phyloP scores from a whole-genome alignment of 2,329 filamentous ascomycete species.

The Cadophora gregata region DNA sequence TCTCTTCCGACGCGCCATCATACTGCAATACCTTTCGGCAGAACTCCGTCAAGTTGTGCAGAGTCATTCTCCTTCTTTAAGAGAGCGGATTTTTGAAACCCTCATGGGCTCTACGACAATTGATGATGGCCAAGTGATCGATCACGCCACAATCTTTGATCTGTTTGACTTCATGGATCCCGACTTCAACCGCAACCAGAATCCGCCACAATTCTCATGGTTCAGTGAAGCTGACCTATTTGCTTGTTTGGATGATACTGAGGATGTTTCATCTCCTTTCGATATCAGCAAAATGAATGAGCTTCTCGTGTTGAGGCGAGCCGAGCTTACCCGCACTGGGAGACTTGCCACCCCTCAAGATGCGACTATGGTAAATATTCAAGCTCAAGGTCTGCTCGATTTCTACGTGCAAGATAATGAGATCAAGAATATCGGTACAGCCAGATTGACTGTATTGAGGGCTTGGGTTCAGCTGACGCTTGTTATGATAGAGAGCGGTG shows the following conservation, averaged over 20 bases:
- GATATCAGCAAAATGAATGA: slow-evolving; percentile 76
- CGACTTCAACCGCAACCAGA: slow-evolving; percentile 53
- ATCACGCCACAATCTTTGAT: slow-evolving; percentile 82
- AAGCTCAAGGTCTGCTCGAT: slow-evolving; percentile 65
- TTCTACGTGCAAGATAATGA: slow-evolving; percentile 70
- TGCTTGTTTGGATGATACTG: slow-evolving; percentile 65
- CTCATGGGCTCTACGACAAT: slow-evolving; percentile 78
- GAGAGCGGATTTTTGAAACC: slow-evolving; percentile 71
- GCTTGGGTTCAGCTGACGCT: slow-evolving; percentile 87
- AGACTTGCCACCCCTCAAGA: slow-evolving; percentile 58
- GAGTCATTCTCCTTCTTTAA: slow-evolving; percentile 71
- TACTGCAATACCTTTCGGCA: slow-evolving; percentile 83
- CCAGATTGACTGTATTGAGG: slow-evolving; percentile 71
- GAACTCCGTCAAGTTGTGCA: slow-evolving; percentile 82
- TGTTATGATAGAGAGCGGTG: slow-evolving; percentile 81
- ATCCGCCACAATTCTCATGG: slow-evolving; percentile 60
- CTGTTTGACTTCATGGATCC: slow-evolving; percentile 88
- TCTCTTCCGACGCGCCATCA: slow-evolving; percentile 75
- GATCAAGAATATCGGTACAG: slow-evolving; percentile 56
- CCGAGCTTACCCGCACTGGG: slow-evolving; percentile 60
- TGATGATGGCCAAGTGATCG: slow-evolving; percentile 67
- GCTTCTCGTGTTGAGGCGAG: slow-evolving; percentile 72
- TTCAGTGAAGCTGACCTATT: slow-evolving; percentile 72
- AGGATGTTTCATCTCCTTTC: slow-evolving; percentile 64
- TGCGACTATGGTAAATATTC: slow-evolving; percentile 56